phyloP scores from a whole-genome alignment of 2,329 filamentous ascomycete genomes.

The Ilyonectria mors-panacis region DNA sequence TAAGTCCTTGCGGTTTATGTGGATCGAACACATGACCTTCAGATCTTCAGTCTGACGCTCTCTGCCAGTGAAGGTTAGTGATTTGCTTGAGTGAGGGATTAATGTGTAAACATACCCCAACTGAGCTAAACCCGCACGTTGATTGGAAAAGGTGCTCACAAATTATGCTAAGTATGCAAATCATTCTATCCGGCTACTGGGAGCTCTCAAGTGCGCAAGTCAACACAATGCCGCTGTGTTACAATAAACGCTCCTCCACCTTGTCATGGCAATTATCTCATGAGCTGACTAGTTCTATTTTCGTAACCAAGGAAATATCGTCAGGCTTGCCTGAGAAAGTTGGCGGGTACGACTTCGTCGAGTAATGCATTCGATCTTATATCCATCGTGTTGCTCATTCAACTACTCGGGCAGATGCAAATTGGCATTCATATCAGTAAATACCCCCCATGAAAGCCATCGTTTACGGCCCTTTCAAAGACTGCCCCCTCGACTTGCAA shows the following conservation, averaged over 20 bases:
- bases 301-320: too few relatives aligned
- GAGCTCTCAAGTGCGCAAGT: too few relatives aligned
- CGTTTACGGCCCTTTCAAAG: constrained; percentile 1
- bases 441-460: background rate
- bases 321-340: too few relatives aligned
- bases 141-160: background rate
- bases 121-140: constrained; percentile 50
- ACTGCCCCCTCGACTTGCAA: constrained; percentile 44
- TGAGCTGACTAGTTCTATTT: too few relatives aligned
- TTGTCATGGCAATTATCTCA: too few relatives aligned
- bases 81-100: constrained; percentile 39
- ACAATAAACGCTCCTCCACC: too few relatives aligned
- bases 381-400: too few relatives aligned
- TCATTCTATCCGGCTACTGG: background rate
- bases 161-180: background rate
- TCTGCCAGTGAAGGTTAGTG: constrained; percentile 43
- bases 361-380: background rate
- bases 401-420: background rate
- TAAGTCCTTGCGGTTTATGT: constrained; percentile 45
- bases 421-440: background rate
- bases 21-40: constrained; percentile 52
- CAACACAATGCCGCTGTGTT: too few relatives aligned
- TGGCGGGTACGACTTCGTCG: background rate
- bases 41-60: constrained; percentile 45
- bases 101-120: constrained; percentile 48